phyloP scores from a whole-genome alignment of 306 rosid genomes.

The Astragalus glycyphyllos region DNA sequence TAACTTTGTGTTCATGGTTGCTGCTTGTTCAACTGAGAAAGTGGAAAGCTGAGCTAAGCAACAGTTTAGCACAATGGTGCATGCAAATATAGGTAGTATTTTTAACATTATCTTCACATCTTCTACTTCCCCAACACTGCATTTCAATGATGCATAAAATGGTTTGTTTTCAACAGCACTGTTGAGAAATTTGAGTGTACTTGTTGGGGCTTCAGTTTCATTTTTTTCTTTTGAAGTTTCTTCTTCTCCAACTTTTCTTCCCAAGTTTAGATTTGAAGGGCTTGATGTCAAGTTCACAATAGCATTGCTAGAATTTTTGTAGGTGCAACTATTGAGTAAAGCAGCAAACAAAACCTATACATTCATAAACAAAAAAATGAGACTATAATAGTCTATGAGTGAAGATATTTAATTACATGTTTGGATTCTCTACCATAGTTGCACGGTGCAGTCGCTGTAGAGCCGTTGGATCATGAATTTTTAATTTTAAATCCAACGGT shows the following conservation, averaged over 20 bases:
- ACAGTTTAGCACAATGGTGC: constrained; percentile 89
- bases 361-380: constrained; percentile 25
- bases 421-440: no score
- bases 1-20: constrained; percentile 85
- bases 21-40: constrained; percentile 91
- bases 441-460: no score
- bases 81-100: constrained; percentile 75
- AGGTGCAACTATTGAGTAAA: constrained; percentile 47
- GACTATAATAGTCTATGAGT: not conserved
- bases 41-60: constrained; percentile 94
- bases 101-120: constrained; percentile 81
- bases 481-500: no score
- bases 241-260: constrained; percentile 31
- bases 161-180: constrained; percentile 59
- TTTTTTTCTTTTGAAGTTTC: constrained; percentile 37
- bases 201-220: constrained; percentile 41
- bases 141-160: constrained; percentile 49
- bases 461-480: no score
- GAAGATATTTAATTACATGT: not conserved
- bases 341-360: constrained; percentile 76
- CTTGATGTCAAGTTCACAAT: constrained; percentile 66
- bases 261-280: constrained; percentile 53
- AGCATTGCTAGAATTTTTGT: constrained; percentile 63
- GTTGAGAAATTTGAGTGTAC: constrained; percentile 69
- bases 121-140: constrained; percentile 77